Conservation (phyloP, 2,329 filamentous ascomycete species). For the Atkinsonella hypoxylon region DNA sequence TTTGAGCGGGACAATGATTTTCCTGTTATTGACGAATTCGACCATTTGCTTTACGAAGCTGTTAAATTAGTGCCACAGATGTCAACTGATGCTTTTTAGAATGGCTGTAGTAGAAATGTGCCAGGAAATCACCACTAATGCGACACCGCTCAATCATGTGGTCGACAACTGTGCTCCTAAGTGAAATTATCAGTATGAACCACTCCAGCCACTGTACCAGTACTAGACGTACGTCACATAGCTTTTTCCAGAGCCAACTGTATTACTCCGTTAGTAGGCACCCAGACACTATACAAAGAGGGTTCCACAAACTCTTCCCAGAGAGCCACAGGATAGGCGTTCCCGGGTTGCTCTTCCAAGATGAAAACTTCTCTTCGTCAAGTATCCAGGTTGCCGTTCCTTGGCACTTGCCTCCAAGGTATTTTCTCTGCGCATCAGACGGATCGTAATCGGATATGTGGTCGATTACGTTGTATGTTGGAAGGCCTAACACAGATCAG, state of each 20-base stretch:
- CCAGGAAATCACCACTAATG: not conserved
- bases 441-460: not conserved
- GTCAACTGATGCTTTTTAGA: not conserved
- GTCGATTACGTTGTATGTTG: not conserved
- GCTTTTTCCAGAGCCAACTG: not conserved
- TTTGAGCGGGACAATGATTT: not conserved
- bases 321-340: not conserved
- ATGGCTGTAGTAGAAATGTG: not conserved
- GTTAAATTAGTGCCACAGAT: not conserved
- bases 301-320: not conserved
- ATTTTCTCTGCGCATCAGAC: not conserved
- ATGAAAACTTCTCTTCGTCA: not conserved
- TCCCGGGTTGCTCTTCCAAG: not conserved
- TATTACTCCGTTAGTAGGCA: not conserved
- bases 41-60: slow-evolving; percentile 1
- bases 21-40: not conserved
- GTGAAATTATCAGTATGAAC: not conserved
- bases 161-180: not conserved
- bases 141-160: not conserved
- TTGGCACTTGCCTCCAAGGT: not conserved
- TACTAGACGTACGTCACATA: not conserved
- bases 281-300: not conserved
- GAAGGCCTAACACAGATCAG: too few species aligned
- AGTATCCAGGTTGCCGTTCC: slow-evolving; percentile 1
- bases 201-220: not conserved